Evolutionary conservation across 2,329 filamentous ascomycete genomes (phyloP).

Genomic region (Curvularia verruculosa): DNA sequence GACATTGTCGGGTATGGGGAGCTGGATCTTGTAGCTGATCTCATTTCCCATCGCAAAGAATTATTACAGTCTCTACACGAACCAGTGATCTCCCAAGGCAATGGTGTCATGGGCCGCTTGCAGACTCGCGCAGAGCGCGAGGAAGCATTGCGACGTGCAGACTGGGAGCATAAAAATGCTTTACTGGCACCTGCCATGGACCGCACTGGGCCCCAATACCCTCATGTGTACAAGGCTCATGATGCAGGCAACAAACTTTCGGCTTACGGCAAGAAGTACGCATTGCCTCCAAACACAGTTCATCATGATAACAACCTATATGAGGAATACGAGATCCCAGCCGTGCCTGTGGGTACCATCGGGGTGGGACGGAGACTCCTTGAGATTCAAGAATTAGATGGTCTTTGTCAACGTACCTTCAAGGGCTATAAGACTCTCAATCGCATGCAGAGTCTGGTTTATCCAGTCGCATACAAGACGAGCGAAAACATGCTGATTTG

Average conservation of each 20-base stretch:
- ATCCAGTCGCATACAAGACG: slow-evolving; percentile 92
- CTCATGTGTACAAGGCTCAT: slow-evolving; percentile 88
- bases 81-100: slow-evolving; percentile 43
- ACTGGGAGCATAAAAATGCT: slow-evolving; percentile 82
- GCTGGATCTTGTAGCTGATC: slow-evolving; percentile 87
- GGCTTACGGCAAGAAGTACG: slow-evolving; percentile 79
- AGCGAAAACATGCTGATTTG: slow-evolving; percentile 99
- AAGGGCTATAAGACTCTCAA: slow-evolving; percentile 92
- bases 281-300: slow-evolving; percentile 76
- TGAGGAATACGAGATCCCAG: slow-evolving; percentile 87
- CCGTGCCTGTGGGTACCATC: slow-evolving; percentile 76
- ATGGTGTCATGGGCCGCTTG: slow-evolving; percentile 62
- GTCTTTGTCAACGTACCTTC: slow-evolving; percentile 88
- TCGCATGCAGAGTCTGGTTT: slow-evolving; percentile 96
- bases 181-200: slow-evolving; percentile 72
- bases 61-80: slow-evolving; percentile 55
- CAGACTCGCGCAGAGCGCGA: slow-evolving; percentile 79
- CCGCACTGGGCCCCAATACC: slow-evolving; percentile 77
- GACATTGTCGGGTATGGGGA: slow-evolving; percentile 94
- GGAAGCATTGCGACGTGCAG: slow-evolving; percentile 74
- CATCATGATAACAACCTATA: slow-evolving; percentile 77
- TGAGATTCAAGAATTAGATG: slow-evolving; percentile 81
- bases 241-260: slow-evolving; percentile 86
- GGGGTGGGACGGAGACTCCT: slow-evolving; percentile 76
- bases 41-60: slow-evolving; percentile 77